A percentile compares a stretch with the other conserved stretches of the same genome.
These are phyloP conservation scores for Boletus edulis DNA, from an alignment of 768 basidiomycete genomes.

Conservation along the genomic window DNA sequence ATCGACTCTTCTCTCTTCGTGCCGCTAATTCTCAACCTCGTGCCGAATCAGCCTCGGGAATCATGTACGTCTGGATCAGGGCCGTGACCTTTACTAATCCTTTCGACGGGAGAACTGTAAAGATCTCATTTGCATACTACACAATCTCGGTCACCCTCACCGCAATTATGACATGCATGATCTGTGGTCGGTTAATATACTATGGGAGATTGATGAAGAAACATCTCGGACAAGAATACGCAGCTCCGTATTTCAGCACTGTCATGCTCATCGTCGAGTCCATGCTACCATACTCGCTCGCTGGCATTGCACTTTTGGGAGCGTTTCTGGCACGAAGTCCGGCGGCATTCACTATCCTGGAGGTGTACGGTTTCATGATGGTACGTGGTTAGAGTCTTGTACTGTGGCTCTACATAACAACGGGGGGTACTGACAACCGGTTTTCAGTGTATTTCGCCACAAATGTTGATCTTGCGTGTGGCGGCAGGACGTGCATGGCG, in stretches of 20 bases:
- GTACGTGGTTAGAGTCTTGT: not conserved
- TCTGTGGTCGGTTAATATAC: not conserved
- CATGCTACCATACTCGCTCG: too few species aligned
- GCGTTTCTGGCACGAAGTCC: not conserved
- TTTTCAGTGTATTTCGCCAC: conserved; percentile 14
- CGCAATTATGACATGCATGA: conserved; percentile 5
- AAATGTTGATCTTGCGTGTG: conserved; percentile 12
- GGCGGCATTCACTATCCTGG: too few species aligned
- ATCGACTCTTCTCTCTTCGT: not conserved
- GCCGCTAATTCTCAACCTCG: not conserved
- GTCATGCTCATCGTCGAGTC: not conserved
- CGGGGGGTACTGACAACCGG: not conserved
- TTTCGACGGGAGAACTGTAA: not conserved
- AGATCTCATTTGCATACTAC: conserved; percentile 1
- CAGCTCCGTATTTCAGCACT: conserved; percentile 5
- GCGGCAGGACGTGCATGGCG: not conserved
- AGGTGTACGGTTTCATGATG: not conserved
- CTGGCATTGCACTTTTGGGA: conserved; percentile 5
- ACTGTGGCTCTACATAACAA: too few species aligned
- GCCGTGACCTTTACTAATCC: too few species aligned
- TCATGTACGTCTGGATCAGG: not conserved
- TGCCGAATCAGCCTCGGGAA: conserved; percentile 3
- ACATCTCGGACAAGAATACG: not conserved
- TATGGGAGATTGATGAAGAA: not conserved
- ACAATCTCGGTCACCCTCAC: not conserved